Percentiles rank a stretch among this genome's conserved stretches.
Conservation (phyloP, 148 eudicot species). For the Rhododendron griersonianum region DNA sequence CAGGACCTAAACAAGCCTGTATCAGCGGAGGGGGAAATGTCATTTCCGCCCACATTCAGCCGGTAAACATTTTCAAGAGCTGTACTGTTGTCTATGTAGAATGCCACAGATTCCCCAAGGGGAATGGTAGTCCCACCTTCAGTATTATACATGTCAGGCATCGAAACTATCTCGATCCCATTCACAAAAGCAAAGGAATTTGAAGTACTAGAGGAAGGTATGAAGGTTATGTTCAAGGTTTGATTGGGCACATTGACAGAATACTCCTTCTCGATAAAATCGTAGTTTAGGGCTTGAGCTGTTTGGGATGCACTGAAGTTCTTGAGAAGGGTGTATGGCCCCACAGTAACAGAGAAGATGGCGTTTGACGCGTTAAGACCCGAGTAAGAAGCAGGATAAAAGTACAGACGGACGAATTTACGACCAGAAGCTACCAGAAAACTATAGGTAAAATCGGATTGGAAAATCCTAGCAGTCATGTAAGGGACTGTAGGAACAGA, state of each 20-base stretch:
- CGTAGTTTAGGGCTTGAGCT: conserved; percentile 60
- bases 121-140: conserved; percentile 14
- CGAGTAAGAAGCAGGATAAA: conserved; percentile 62
- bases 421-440: conserved; percentile 70
- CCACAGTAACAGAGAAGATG: conserved; percentile 56
- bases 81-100: conserved; percentile 49
- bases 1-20: conserved; percentile 82
- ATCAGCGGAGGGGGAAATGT: conserved; percentile 64
- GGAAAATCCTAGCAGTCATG: conserved; percentile 71
- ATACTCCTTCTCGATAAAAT: conserved; percentile 58
- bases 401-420: conserved; percentile 71
- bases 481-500: conserved; percentile 66
- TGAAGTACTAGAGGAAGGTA: conserved; percentile 42
- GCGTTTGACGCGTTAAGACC: conserved; percentile 50
- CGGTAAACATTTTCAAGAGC: conserved; percentile 70
- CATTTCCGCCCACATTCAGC: conserved; percentile 83
- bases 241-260: conserved; percentile 44
- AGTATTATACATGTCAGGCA: conserved; percentile 62
- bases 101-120: conserved; percentile 37
- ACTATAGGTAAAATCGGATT: conserved; percentile 55
- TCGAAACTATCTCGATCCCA: conserved; percentile 84
- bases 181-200: conserved; percentile 75
- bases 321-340: conserved; percentile 55
- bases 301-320: conserved; percentile 85
- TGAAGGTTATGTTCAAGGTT: conserved; percentile 56